phyloP scores from a whole-genome alignment of 352 stramenopile genomes.

The Pythium sp. region DNA sequence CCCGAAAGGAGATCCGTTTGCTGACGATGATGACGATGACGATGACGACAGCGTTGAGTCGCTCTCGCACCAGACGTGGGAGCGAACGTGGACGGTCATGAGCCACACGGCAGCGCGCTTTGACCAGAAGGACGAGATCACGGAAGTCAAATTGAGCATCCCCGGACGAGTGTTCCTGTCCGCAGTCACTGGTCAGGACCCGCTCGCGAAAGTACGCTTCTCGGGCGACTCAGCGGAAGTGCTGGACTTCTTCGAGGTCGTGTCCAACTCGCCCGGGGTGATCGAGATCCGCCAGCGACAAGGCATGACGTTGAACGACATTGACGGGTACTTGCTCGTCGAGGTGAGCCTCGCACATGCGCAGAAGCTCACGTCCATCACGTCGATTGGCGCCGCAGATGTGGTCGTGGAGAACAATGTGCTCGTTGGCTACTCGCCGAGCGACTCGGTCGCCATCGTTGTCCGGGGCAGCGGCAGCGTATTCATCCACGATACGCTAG shows the following conservation, averaged over 20 bases:
- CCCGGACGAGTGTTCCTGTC: slow-evolving; percentile 61
- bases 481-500: slow-evolving; percentile 4
- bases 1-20: not conserved
- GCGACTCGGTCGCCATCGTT: not conserved
- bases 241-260: slow-evolving; percentile 15
- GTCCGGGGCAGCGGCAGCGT: slow-evolving; percentile 12
- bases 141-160: slow-evolving; percentile 46
- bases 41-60: not conserved
- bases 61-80: slow-evolving; percentile 33
- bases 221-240: slow-evolving; percentile 11
- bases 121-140: slow-evolving; percentile 22
- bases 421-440: slow-evolving; percentile 1
- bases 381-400: not conserved
- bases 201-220: slow-evolving; percentile 11
- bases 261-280: not conserved
- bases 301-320: not conserved
- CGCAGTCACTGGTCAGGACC: slow-evolving; percentile 20
- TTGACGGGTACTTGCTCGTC: slow-evolving; percentile 11
- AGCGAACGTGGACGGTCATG: slow-evolving; percentile 39
- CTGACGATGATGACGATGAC: not conserved
- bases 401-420: slow-evolving; percentile 11
- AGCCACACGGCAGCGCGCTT: slow-evolving; percentile 15
- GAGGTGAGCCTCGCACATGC: slow-evolving; percentile 6
- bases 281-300: slow-evolving; percentile 11
- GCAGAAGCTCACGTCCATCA: slow-evolving; percentile 4